A percentile compares a stretch with the other conserved stretches of the same genome.
Evolutionary conservation across 495 filamentous ascomycete genomes (phyloP).

Genomic region (Choiromyces venosus): DNA sequence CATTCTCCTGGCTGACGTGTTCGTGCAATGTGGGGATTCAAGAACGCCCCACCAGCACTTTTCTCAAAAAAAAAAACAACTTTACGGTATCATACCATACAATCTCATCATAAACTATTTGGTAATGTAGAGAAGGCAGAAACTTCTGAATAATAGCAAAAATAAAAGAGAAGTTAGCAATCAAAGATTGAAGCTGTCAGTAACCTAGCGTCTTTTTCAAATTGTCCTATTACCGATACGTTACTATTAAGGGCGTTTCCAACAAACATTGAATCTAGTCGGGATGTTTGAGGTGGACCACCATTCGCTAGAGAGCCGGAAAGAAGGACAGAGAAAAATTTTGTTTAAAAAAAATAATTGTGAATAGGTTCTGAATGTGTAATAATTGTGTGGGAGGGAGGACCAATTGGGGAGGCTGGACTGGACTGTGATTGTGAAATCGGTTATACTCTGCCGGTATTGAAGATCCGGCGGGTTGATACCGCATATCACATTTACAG

Average conservation of each 20-base stretch:
- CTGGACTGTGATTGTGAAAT: not conserved
- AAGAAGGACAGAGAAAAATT: not conserved
- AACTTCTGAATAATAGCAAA: not conserved
- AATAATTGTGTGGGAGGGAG: not conserved
- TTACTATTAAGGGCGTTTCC: not conserved
- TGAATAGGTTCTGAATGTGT: not conserved
- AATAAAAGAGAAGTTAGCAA: too few relatives aligned
- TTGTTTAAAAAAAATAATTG: not conserved
- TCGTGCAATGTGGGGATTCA: not conserved
- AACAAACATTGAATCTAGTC: not conserved
- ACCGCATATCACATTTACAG: not conserved
- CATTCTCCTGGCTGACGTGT: not conserved
- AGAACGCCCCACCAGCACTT: not conserved
- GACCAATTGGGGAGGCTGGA: not conserved
- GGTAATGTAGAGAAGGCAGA: not conserved
- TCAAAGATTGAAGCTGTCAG: not conserved
- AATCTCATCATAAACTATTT: not conserved
- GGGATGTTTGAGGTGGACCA: not conserved
- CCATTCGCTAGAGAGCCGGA: not conserved
- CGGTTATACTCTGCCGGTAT: not conserved
- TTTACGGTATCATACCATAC: not conserved
- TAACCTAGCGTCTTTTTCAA: not conserved
- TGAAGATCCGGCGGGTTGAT: not conserved
- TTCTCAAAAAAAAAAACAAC: too few relatives aligned
- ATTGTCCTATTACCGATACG: not conserved